Evolutionary conservation across 345 rosid genomes (phyloP), one percentile per base, ranked within the genome.

Genomic region (Toxicodendron radicans): DNA sequence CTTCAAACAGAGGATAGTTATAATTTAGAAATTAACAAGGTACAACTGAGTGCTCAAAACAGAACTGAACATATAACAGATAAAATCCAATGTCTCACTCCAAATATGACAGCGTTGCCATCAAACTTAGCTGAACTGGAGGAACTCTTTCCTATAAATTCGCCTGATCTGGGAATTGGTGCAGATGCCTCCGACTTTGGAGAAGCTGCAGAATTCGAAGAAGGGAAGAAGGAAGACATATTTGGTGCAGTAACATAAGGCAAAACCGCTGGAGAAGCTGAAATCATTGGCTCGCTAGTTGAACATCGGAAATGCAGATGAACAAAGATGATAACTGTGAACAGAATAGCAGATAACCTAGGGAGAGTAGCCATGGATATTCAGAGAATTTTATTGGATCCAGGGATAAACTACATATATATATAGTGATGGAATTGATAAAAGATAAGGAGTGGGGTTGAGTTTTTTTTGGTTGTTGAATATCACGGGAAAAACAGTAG

Each of bases 181-280:
- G 85, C 70, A 5, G 79, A 74, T 51, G 86, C 79, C 46, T 79
- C 85, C 32, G 80, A 72, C 69, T 30, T 70, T 53, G 90, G 89
- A 76, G 90, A 74, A 33, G 73, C 73, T 2, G 89, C 83, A 10
- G 85, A 59, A n/a, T 61, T 62, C 14, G 88, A 84, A 58, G 93
- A 66, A 73, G 96, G 93, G 79, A 91, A 91, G 64, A 91, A 91
- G 0, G 92, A 81, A n/a, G 92, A 89, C 88, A 83, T 86, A 63
- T 84, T 79, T 1, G 90, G 88, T 64, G 89, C 79, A 79, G 62
- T 84, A 10, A 68, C 78, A 32, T 85, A 77, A 6, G 96, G 91
- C 46, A 82, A 72, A 73, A 83, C 86, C 66, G 87, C 82, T 0
- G 96, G 91, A 74, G 92, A 86, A 75, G 93, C 88, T 57, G 81